Percentiles rank a stretch among this genome's conserved stretches.
Conservation (phyloP, 2,329 filamentous ascomycete genomes). For the Fusarium scirpi region DNA sequence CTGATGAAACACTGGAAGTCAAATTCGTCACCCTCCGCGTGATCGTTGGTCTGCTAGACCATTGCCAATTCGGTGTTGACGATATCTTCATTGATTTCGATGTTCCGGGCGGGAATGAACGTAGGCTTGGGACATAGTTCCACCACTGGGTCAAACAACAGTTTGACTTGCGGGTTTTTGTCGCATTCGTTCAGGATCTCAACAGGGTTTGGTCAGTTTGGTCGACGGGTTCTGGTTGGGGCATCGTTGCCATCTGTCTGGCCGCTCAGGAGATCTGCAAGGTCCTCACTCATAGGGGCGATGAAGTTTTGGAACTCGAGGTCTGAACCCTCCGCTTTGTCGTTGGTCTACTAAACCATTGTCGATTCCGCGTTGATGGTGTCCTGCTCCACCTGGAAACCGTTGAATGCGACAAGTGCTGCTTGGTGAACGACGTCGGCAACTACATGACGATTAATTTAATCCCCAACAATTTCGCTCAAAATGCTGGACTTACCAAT, state of each 20-base stretch:
- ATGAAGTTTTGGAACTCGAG: neutral
- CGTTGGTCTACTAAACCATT: neutral
- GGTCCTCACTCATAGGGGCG: neutral
- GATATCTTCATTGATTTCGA: too few relatives aligned
- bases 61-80: too few relatives aligned
- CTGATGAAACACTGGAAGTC: too few relatives aligned
- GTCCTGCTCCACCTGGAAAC: accelerated
- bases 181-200: neutral
- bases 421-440: accelerated
- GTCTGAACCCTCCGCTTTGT: neutral
- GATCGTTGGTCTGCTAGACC: too few relatives aligned
- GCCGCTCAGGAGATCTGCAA: neutral
- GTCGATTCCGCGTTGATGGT: neutral
- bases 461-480: accelerated
- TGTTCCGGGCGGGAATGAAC: neutral
- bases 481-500: neutral
- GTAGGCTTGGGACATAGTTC: neutral
- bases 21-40: too few relatives aligned
- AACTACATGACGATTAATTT: neutral
- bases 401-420: accelerated
- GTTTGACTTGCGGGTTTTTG: neutral
- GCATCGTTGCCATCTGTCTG: neutral
- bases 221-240: too few relatives aligned
- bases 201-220: too few relatives aligned
- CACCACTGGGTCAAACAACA: neutral